These are phyloP conservation scores for Leishmania lainsoni DNA, from an alignment of 208 protist species.

Conservation along the genomic window DNA sequence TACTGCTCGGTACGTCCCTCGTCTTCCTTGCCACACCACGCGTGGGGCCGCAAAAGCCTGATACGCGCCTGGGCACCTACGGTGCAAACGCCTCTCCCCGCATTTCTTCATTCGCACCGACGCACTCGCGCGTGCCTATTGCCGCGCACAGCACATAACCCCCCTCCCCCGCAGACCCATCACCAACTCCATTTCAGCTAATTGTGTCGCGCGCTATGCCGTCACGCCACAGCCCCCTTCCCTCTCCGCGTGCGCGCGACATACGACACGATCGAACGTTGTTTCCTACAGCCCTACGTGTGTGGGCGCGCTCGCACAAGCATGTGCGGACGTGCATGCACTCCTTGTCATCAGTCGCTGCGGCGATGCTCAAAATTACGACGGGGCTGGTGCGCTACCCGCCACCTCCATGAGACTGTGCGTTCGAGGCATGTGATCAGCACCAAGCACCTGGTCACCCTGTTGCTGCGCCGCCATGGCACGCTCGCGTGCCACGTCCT, in stretches of 20 bases:
- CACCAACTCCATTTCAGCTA: neutral
- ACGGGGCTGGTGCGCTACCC: conserved; percentile 36
- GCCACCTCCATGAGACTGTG: conserved; percentile 86
- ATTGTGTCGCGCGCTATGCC: neutral
- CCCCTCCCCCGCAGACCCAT: neutral
- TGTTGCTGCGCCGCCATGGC: conserved; percentile 33
- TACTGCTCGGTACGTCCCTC: neutral
- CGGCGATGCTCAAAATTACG: neutral
- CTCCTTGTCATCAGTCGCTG: neutral
- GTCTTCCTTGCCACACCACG: neutral
- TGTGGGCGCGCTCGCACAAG: neutral
- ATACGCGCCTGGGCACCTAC: neutral
- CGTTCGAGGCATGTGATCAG: conserved; percentile 78
- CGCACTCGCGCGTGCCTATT: neutral
- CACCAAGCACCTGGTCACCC: conserved; percentile 50
- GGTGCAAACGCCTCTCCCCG: neutral
- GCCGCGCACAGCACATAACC: neutral
- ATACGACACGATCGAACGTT: neutral
- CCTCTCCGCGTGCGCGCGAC: neutral
- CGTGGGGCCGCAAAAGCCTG: neutral
- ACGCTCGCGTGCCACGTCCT: conserved; percentile 57
- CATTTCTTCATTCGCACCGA: neutral
- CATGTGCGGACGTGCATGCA: neutral
- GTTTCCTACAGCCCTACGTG: neutral
- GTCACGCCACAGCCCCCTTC: neutral